These are phyloP conservation scores for Bertia moriformis DNA, from an alignment of 2,329 filamentous ascomycete genomes.

Conservation along the genomic window DNA sequence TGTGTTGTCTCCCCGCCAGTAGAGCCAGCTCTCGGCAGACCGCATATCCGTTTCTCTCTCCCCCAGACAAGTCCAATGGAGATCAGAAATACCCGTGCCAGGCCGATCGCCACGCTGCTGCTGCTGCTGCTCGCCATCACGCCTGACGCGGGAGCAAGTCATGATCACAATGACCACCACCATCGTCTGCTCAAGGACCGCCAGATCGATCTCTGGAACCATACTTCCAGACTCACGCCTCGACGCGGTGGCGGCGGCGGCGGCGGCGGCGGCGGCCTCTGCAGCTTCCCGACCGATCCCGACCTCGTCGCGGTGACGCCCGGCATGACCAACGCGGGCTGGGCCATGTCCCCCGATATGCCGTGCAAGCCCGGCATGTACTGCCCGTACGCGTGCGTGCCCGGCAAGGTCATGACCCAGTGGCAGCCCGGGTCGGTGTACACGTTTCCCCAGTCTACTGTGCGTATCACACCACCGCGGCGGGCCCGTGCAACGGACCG, in stretches of 20 bases:
- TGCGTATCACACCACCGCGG: too few relatives aligned
- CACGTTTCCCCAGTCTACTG: constrained; percentile 57
- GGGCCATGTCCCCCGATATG: constrained; percentile 67
- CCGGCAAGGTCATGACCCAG: constrained; percentile 64
- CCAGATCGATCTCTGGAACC: not conserved
- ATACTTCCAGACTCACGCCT: constrained; percentile 20
- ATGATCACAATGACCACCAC: not conserved
- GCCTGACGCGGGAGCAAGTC: not conserved
- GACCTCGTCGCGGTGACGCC: constrained; percentile 58
- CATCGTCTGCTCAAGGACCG: not conserved
- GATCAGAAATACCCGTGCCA: too few relatives aligned
- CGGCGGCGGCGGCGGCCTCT: constrained; percentile 23
- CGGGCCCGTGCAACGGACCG: too few relatives aligned
- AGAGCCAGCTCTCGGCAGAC: too few relatives aligned
- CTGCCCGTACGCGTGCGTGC: constrained; percentile 64
- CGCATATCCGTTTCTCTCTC: too few relatives aligned
- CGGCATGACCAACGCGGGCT: constrained; percentile 50
- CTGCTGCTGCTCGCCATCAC: not conserved
- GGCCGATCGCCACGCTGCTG: too few relatives aligned
- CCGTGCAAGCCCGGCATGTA: constrained; percentile 51
- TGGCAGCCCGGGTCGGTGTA: constrained; percentile 63
- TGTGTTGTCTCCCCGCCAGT: too few relatives aligned
- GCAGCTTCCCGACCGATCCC: constrained; percentile 50
- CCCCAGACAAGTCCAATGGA: too few relatives aligned
- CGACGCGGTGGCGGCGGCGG: constrained; percentile 35